These are phyloP conservation scores for Agarophyton chilense DNA, from an alignment of 23 red algal species.

Conservation along the genomic window DNA sequence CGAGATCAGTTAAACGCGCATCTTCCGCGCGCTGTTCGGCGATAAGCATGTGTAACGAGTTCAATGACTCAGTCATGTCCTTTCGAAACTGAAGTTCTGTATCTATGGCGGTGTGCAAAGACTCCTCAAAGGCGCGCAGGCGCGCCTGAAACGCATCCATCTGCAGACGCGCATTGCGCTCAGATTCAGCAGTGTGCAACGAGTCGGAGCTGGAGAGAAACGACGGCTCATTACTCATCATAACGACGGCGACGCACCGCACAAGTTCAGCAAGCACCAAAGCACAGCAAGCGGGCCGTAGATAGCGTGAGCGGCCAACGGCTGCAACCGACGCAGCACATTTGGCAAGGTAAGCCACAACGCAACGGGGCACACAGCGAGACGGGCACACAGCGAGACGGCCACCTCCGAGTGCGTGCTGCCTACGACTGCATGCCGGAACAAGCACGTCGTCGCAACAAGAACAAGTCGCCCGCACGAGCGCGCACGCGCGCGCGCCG, in stretches of 20 bases:
- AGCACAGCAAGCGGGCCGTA: not conserved
- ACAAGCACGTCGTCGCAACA: no score
- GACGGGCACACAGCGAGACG: no score
- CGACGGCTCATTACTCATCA: slow-evolving; percentile 8
- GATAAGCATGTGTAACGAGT: slow-evolving; percentile 1
- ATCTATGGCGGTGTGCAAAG: slow-evolving; percentile 16
- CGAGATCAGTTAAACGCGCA: not conserved
- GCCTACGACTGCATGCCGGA: not conserved
- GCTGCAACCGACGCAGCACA: not conserved
- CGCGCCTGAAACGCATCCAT: not conserved
- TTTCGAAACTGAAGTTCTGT: slow-evolving; percentile 8
- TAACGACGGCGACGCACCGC: not conserved
- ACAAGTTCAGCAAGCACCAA: not conserved
- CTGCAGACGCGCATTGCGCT: slow-evolving; percentile 12
- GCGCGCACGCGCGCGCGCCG: no score
- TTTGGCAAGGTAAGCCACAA: not conserved
- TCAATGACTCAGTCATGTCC: slow-evolving; percentile 14
- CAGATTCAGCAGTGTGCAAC: not conserved
- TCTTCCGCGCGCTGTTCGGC: slow-evolving; percentile 4
- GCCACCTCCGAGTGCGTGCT: not conserved
- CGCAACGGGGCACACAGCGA: no score
- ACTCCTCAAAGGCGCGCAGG: slow-evolving; percentile 7
- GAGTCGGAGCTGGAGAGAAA: not conserved
- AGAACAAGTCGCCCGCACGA: no score
- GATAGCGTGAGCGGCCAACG: not conserved